Evolutionary conservation across 2,329 filamentous ascomycete genomes (phyloP).

Genomic region (Tolypocladium endophyticum): DNA sequence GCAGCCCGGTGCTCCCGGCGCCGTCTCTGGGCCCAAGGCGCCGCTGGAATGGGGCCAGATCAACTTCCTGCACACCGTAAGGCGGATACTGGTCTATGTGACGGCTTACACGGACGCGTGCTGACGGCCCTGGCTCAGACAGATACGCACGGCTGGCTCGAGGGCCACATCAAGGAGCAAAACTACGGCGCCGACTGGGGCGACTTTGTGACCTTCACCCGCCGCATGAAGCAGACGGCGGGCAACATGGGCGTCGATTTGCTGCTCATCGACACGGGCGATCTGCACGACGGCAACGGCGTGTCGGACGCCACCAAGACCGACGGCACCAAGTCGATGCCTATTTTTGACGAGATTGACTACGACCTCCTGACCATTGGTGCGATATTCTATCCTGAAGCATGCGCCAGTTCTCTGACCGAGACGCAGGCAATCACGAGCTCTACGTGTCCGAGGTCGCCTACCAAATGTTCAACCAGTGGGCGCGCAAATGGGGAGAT

Average conservation of each 20-base stretch:
- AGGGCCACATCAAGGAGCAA: conserved; percentile 48
- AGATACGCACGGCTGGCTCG: conserved; percentile 52
- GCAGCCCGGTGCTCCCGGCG: conserved; percentile 32
- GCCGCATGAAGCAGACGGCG: conserved; percentile 49
- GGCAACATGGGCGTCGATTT: conserved; percentile 46
- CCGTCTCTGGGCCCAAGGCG: conserved; percentile 29
- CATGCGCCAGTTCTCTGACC: not conserved
- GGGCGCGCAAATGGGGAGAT: conserved; percentile 43
- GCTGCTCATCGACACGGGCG: conserved; percentile 50
- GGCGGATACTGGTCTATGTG: not conserved
- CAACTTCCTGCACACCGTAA: conserved; percentile 48
- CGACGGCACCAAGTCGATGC: conserved; percentile 43
- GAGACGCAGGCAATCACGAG: conserved; percentile 45
- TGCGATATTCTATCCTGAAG: conserved; percentile 1
- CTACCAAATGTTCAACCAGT: conserved; percentile 49
- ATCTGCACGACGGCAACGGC: conserved; percentile 57
- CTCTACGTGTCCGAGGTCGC: conserved; percentile 52
- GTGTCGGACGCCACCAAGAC: conserved; percentile 48
- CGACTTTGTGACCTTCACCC: conserved; percentile 51
- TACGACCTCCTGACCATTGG: conserved; percentile 34
- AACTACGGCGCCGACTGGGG: conserved; percentile 59
- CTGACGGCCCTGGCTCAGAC: conserved; percentile 21
- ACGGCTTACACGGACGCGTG: not conserved
- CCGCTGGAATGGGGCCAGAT: conserved; percentile 51
- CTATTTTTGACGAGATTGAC: conserved; percentile 29